Conservation (phyloP, 1,139 yeast genomes). For the Kurtzmaniella natalensis region DNA sequence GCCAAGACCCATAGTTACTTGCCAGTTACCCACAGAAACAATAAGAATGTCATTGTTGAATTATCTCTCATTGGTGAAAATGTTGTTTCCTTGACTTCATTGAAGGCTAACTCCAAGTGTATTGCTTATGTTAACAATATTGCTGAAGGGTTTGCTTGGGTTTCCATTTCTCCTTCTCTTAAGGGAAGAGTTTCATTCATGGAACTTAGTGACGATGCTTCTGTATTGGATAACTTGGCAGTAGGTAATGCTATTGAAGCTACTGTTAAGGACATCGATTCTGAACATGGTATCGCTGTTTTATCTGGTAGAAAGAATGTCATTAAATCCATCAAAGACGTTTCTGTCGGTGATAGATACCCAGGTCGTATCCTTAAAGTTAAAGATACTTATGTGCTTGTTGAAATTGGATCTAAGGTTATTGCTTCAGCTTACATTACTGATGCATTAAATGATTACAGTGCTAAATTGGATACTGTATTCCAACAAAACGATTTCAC, state of each 20-base stretch:
- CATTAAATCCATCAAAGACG: constrained; percentile 44
- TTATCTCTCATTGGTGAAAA: constrained; percentile 50
- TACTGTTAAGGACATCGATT: constrained; percentile 50
- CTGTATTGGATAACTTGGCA: constrained; percentile 51
- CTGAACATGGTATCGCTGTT: constrained; percentile 46
- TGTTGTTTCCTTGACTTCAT: constrained; percentile 30
- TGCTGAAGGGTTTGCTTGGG: constrained; percentile 58
- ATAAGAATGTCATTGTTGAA: constrained; percentile 60
- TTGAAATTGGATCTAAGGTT: constrained; percentile 59
- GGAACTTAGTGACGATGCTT: constrained; percentile 59
- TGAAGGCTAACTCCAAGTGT: constrained; percentile 40
- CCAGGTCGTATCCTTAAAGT: constrained; percentile 67
- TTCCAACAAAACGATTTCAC: constrained; percentile 56
- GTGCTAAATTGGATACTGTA: constrained; percentile 47
- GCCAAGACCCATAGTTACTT: constrained; percentile 64
- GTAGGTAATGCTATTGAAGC: constrained; percentile 68
- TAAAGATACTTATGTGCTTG: constrained; percentile 58
- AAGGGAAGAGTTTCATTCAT: constrained; percentile 66
- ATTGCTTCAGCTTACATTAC: constrained; percentile 68
- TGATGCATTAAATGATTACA: constrained; percentile 74
- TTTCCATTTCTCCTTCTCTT: constrained; percentile 62
- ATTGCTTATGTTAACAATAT: constrained; percentile 52
- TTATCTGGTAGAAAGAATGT: constrained; percentile 47
- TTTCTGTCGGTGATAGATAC: constrained; percentile 52
- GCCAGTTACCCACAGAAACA: constrained; percentile 58